Evolutionary conservation across 805 yeast species (phyloP), one percentile per base, ranked within the genome.

Genomic region (Saccharomycopsis sp.): DNA sequence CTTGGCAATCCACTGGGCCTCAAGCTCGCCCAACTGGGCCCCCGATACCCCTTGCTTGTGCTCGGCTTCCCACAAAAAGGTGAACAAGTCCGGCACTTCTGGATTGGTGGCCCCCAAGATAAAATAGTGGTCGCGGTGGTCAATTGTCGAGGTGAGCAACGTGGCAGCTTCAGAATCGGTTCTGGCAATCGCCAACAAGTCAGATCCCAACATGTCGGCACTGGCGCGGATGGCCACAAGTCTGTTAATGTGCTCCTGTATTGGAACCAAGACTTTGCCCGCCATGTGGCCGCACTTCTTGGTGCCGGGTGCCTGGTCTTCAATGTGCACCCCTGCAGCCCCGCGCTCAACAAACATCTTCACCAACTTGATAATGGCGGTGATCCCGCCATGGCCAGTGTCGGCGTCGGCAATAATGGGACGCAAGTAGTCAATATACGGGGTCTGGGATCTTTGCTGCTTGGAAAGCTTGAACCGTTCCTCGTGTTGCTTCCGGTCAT

Each of bases 201-300:
- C 87, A 33, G 87, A 74, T 39, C 94, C 92, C 65, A 85, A 77
- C 48, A 88, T 82, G 65, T 89, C 97, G 36, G 96, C 96, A 56
- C 94, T 77, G 48, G 95, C 86, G 64, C 97, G 80, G 56, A 89
- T 84, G 37, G 96, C 94, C 50, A 86, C 80, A 60, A 89, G 71
- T 62, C 97, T 77, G 68, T 85, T 87, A 64, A 89, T 84, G 66
- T 89, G 97, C 68, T 89, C 97, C 66, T 87, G 96, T 46, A 87
- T 92, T 49, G 97, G 97, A 49, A 89, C 96, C 53, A 89, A 76
- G 40, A 92, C 96, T 65, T 92, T 86, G 55, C 97, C 97, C 52
- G 95, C 96, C 97, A 89, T 89, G 66, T 89, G 97, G 48, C 97
- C 97, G 69, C 97, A 89, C 68, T 89, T 89, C 65, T 89, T 89